Conservation (phyloP, 2,329 filamentous ascomycete genomes). For the Aspergillus fischeri region DNA sequence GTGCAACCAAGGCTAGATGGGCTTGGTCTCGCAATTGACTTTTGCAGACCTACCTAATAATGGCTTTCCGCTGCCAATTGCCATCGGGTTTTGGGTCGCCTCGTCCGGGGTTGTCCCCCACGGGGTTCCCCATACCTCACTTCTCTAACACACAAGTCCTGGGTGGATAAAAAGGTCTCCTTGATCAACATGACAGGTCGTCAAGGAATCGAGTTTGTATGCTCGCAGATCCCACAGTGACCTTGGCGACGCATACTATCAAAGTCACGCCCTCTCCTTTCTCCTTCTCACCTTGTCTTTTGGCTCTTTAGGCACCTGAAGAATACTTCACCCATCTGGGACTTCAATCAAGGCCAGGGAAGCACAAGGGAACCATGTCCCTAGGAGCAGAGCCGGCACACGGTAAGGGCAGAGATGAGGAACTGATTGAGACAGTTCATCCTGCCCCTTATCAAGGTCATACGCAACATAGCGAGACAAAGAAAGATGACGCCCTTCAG, state of each 20-base stretch:
- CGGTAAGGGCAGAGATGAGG: slow-evolving; percentile 18
- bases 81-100: slow-evolving; percentile 8
- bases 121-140: slow-evolving; percentile 16
- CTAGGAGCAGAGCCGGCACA: slow-evolving; percentile 11
- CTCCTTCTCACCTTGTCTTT: neutral
- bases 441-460: slow-evolving; percentile 1
- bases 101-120: slow-evolving; percentile 21
- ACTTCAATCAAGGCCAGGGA: neutral
- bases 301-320: neutral
- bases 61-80: neutral
- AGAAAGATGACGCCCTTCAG: slow-evolving; percentile 48
- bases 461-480: neutral
- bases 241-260: neutral
- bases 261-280: neutral
- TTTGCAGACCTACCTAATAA: neutral
- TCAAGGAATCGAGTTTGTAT: neutral
- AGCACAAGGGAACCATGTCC: slow-evolving; percentile 15
- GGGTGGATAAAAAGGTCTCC: neutral
- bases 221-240: neutral
- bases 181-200: neutral
- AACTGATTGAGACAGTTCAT: slow-evolving; percentile 26
- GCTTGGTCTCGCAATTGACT: neutral
- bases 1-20: neutral
- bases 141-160: neutral
- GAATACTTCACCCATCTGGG: neutral